Conservation (phyloP, 1,284 basidiomycete genomes). For the Leucoagaricus sp. region DNA sequence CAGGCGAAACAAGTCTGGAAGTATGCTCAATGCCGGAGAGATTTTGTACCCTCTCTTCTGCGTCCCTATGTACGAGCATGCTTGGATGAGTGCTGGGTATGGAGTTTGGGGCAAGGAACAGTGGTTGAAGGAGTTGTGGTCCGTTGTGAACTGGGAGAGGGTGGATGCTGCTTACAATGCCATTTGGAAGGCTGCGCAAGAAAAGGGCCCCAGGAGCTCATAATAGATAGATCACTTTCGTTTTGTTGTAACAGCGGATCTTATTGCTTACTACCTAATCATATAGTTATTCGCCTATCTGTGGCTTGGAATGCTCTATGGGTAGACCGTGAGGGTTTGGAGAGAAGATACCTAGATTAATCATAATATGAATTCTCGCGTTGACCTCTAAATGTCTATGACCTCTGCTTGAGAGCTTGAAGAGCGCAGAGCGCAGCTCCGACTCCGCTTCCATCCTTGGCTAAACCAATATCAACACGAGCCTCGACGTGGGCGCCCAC, state of each 20-base stretch:
- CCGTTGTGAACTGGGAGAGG: slow-evolving; percentile 83
- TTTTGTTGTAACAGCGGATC: neutral
- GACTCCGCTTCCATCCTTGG: slow-evolving; percentile 97
- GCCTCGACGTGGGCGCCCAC: slow-evolving; percentile 82
- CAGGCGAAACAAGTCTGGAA: slow-evolving; percentile 21
- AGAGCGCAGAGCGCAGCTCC: slow-evolving; percentile 84
- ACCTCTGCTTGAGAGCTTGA: slow-evolving; percentile 56
- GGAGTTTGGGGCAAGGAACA: slow-evolving; percentile 94
- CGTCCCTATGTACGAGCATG: slow-evolving; percentile 87
- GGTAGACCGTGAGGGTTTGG: neutral
- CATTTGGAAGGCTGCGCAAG: neutral
- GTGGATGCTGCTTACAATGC: slow-evolving; percentile 42
- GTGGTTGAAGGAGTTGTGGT: slow-evolving; percentile 91
- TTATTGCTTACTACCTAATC: slow-evolving; percentile 2
- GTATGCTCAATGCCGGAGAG: slow-evolving; percentile 45
- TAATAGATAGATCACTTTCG: neutral
- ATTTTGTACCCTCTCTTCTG: slow-evolving; percentile 81
- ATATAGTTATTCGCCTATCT: neutral
- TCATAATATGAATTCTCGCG: slow-evolving; percentile 2
- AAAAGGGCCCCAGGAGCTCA: neutral
- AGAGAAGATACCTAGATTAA: neutral
- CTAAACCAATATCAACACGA: slow-evolving; percentile 84
- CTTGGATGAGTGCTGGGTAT: slow-evolving; percentile 87
- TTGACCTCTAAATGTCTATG: neutral
- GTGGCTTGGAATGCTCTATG: too few species aligned